These are phyloP conservation scores for Podaxis sp. DNA, from an alignment of 768 basidiomycete genomes.

Conservation along the genomic window DNA sequence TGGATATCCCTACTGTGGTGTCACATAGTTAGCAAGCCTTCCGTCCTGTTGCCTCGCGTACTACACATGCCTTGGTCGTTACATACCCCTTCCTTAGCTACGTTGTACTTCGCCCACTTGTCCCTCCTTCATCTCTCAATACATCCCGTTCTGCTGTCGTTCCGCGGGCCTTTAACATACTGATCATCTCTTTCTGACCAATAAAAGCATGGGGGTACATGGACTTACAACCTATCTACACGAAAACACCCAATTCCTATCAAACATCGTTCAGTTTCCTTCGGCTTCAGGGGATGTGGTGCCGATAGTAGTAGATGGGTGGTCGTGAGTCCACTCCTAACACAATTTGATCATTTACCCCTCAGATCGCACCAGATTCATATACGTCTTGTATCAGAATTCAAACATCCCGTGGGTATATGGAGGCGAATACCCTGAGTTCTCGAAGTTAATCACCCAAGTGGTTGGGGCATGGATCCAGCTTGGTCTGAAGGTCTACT, in stretches of 20 bases:
- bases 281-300: slow-evolving; percentile 25
- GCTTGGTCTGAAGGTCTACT: slow-evolving; percentile 62
- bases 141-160: too few species aligned
- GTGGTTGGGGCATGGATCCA: slow-evolving; percentile 69
- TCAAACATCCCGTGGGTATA: slow-evolving; percentile 80
- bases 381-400: slow-evolving; percentile 62
- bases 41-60: too few species aligned
- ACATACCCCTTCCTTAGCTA: too few species aligned
- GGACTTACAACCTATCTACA: slow-evolving; percentile 53
- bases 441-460: slow-evolving; percentile 43
- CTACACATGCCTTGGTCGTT: too few species aligned
- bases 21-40: too few species aligned
- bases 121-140: too few species aligned
- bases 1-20: too few species aligned
- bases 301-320: slow-evolving; percentile 75
- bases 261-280: slow-evolving; percentile 29
- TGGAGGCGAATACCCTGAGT: slow-evolving; percentile 74
- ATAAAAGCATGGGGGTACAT: slow-evolving; percentile 46
- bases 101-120: too few species aligned
- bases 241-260: slow-evolving; percentile 45
- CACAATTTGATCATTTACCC: slow-evolving; percentile 15
- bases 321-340: slow-evolving; percentile 66
- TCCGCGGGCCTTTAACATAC: too few species aligned
- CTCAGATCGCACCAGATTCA: slow-evolving; percentile 52
- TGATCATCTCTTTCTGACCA: not conserved